Conservation (phyloP, 2,329 filamentous ascomycete genomes). For the Huntiella savannae region DNA sequence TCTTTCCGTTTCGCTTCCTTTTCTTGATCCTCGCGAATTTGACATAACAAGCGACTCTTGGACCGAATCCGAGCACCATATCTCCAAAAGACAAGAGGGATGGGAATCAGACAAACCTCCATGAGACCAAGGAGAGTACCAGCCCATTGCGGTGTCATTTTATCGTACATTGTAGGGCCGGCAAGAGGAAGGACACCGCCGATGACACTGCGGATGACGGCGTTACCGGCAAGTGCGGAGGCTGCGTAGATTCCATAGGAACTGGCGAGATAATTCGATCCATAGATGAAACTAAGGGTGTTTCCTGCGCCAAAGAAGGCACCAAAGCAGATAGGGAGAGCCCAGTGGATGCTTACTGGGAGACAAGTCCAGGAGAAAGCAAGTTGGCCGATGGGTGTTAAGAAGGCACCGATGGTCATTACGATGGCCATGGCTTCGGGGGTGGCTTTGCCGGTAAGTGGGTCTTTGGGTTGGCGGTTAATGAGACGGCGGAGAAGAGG, state of each 20-base stretch:
- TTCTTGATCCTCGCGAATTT: slow-evolving; percentile 27
- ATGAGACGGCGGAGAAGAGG: slow-evolving; percentile 61
- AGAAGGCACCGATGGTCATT: slow-evolving; percentile 57
- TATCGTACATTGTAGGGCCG: slow-evolving; percentile 50
- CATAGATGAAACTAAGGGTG: slow-evolving; percentile 63
- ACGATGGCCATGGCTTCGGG: slow-evolving; percentile 70
- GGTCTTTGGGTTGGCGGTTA: slow-evolving; percentile 55
- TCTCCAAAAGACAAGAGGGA: slow-evolving; percentile 60
- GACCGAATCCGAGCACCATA: slow-evolving; percentile 35
- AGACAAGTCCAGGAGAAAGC: slow-evolving; percentile 80
- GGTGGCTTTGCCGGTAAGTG: slow-evolving; percentile 49
- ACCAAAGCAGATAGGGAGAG: slow-evolving; percentile 59
- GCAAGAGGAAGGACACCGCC: slow-evolving; percentile 66
- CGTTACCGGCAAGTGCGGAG: slow-evolving; percentile 61
- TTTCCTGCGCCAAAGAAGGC: slow-evolving; percentile 66
- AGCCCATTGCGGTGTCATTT: slow-evolving; percentile 57
- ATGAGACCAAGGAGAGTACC: slow-evolving; percentile 57
- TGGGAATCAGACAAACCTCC: slow-evolving; percentile 56
- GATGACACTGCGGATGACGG: slow-evolving; percentile 50
- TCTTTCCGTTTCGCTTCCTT: slow-evolving; percentile 11
- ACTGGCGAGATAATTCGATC: slow-evolving; percentile 59
- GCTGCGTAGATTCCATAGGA: slow-evolving; percentile 70
- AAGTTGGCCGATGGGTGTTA: slow-evolving; percentile 61
- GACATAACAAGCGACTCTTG: slow-evolving; percentile 28
- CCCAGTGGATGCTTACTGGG: slow-evolving; percentile 60